These are phyloP conservation scores for Niveomyces coronatus DNA, from an alignment of 2,329 filamentous ascomycete genomes.

Conservation along the genomic window DNA sequence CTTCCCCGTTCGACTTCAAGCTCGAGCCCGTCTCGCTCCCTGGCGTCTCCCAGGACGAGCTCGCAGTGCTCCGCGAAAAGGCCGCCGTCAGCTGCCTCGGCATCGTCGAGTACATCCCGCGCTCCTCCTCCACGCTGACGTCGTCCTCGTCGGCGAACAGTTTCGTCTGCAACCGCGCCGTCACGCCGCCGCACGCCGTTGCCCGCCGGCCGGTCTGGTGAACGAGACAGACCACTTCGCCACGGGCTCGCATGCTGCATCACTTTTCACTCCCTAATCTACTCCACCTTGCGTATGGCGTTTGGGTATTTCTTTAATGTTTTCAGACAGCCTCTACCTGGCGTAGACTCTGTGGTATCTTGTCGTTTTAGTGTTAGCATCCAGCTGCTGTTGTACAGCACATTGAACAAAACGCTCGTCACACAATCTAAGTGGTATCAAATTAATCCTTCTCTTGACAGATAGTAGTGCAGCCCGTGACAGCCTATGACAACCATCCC, in stretches of 20 bases:
- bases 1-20: conserved; percentile 48
- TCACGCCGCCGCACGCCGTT: conserved; percentile 14
- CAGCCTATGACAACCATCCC: conserved; percentile 27
- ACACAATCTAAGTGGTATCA: too few species aligned
- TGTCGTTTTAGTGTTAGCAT: not conserved
- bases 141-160: conserved; percentile 7
- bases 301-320: not conserved
- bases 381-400: not conserved
- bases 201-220: conserved; percentile 8
- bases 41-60: conserved; percentile 48
- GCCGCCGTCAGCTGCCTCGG: conserved; percentile 39
- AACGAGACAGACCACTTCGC: not conserved
- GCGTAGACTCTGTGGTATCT: not conserved
- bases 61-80: conserved; percentile 41
- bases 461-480: not conserved
- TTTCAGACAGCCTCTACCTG: not conserved
- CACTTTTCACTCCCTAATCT: not conserved
- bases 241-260: too few species aligned
- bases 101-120: conserved; percentile 26
- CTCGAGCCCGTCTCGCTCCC: conserved; percentile 42
- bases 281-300: not conserved
- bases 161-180: conserved; percentile 15
- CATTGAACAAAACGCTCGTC: too few species aligned
- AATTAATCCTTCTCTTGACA: too few species aligned
- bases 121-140: conserved; percentile 14